Evolutionary conservation across 345 rosid genomes (phyloP).

Genomic region (Melaleuca quinquenervia): DNA sequence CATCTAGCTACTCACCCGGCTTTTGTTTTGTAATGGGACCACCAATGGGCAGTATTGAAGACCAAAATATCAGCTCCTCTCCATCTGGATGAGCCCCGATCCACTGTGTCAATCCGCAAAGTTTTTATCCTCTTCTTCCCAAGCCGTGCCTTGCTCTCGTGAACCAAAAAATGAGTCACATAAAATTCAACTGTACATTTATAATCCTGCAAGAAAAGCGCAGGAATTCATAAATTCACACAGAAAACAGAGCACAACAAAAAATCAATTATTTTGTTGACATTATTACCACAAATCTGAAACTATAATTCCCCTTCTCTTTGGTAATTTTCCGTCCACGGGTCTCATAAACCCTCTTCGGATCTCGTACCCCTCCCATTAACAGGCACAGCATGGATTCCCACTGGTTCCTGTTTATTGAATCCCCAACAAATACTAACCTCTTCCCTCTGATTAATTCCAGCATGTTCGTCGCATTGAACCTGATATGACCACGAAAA

Average conservation of each 20-base stretch:
- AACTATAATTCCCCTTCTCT: constrained; percentile 78
- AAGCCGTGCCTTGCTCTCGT: constrained; percentile 70
- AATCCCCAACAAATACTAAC: constrained; percentile 92
- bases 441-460: constrained; percentile 79
- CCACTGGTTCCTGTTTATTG: constrained; percentile 93
- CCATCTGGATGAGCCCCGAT: constrained; percentile 88
- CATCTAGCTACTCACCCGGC: constrained; percentile 52
- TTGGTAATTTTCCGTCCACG: constrained; percentile 74
- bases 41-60: constrained; percentile 97
- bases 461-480: constrained; percentile 73
- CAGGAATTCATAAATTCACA: neutral
- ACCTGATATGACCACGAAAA: constrained; percentile 30
- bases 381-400: constrained; percentile 91
- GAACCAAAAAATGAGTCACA: constrained; percentile 75
- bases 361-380: constrained; percentile 62
- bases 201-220: constrained; percentile 51
- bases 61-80: constrained; percentile 79
- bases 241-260: neutral
- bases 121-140: constrained; percentile 65
- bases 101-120: constrained; percentile 73
- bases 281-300: constrained; percentile 60
- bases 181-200: constrained; percentile 83
- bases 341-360: constrained; percentile 74
- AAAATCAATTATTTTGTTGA: neutral
- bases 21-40: constrained; percentile 93